phyloP scores from a whole-genome alignment of 345 rosid species.

The Conringia planisiliqua region DNA sequence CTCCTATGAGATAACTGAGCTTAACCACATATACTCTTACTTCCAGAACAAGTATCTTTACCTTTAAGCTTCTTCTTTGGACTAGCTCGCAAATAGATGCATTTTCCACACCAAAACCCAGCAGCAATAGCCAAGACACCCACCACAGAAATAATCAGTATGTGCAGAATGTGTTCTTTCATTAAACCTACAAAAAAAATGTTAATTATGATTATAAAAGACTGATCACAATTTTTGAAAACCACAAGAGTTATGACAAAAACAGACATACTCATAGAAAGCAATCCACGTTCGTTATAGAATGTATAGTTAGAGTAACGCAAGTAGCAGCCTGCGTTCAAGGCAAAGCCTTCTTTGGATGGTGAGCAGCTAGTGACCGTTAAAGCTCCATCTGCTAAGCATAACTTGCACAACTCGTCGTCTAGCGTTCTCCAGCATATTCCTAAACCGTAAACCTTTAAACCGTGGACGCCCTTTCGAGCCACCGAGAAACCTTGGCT shows the following conservation, averaged over 20 bases:
- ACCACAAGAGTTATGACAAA: not conserved
- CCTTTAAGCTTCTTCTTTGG: slow-evolving; percentile 29
- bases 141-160: slow-evolving; percentile 14
- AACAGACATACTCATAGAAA: slow-evolving; percentile 17
- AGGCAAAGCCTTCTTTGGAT: slow-evolving; percentile 41
- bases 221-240: not conserved
- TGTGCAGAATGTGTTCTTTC: not conserved
- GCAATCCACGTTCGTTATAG: slow-evolving; percentile 18
- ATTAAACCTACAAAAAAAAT: slow-evolving; percentile 7
- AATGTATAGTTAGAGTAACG: slow-evolving; percentile 44
- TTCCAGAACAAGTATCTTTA: slow-evolving; percentile 6
- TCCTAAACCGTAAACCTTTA: slow-evolving; percentile 40
- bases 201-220: not conserved
- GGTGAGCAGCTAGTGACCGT: slow-evolving; percentile 41
- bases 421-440: slow-evolving; percentile 45
- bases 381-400: slow-evolving; percentile 38
- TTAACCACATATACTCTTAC: not conserved
- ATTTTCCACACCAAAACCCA: slow-evolving; percentile 34
- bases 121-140: slow-evolving; percentile 26
- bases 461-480: not conserved
- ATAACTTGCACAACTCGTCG: slow-evolving; percentile 29
- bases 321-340: slow-evolving; percentile 50
- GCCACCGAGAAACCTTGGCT: slow-evolving; percentile 33
- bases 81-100: slow-evolving; percentile 27
- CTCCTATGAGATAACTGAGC: not conserved